A percentile compares a stretch with the other conserved stretches of the same genome.
Evolutionary conservation across 345 rosid genomes (phyloP).

Genomic region (Acer yangbiense): DNA sequence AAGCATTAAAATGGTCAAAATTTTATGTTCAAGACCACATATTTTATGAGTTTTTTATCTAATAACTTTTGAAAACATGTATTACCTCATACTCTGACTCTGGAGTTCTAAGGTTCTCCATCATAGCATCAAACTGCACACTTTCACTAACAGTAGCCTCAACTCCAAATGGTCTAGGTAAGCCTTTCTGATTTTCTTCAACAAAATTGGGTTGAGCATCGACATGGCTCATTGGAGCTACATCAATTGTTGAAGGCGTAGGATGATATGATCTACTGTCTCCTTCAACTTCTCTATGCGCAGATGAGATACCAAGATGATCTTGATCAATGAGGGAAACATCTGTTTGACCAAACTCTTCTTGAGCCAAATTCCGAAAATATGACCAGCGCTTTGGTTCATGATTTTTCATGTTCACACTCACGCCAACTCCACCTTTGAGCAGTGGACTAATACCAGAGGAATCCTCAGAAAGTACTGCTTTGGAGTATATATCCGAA

Average conservation of each 20-base stretch:
- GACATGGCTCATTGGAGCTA: slow-evolving; percentile 34
- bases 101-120: slow-evolving; percentile 53
- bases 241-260: slow-evolving; percentile 40
- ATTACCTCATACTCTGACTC: slow-evolving; percentile 66
- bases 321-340: slow-evolving; percentile 60
- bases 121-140: slow-evolving; percentile 63
- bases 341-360: slow-evolving; percentile 53
- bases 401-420: slow-evolving; percentile 69
- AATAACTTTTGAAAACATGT: slow-evolving; percentile 24
- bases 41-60: slow-evolving; percentile 17
- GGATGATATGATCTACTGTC: slow-evolving; percentile 38
- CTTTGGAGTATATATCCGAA: slow-evolving; percentile 70
- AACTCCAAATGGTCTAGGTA: slow-evolving; percentile 33
- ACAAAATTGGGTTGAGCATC: slow-evolving; percentile 50
- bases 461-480: slow-evolving; percentile 55
- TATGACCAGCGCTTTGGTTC: slow-evolving; percentile 87
- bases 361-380: slow-evolving; percentile 84
- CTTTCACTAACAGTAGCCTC: slow-evolving; percentile 46
- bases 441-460: slow-evolving; percentile 39
- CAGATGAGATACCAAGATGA: slow-evolving; percentile 43
- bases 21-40: slow-evolving; percentile 14
- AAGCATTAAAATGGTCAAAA: slow-evolving; percentile 29
- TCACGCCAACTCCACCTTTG: slow-evolving; percentile 66
- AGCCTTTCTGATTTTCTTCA: slow-evolving; percentile 37
- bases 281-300: slow-evolving; percentile 32